Base-by-base conservation (phyloP, 2,329 filamentous ascomycete species). In the Didymella arachidicola region DNA sequence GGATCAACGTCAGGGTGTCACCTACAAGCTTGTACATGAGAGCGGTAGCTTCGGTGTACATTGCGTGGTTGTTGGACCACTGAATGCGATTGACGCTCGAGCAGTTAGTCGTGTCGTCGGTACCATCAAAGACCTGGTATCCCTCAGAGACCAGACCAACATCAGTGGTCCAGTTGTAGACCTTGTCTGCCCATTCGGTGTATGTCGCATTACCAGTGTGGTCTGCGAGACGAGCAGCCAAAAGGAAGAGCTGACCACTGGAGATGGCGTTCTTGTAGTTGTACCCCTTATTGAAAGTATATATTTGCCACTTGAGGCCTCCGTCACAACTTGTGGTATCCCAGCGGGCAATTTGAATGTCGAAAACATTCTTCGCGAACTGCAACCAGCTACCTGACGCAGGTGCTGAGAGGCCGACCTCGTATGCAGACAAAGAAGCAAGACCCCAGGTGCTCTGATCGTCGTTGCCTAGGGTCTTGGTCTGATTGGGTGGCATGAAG, bases 191-290 rank as follows among this genome's bases (percentile, higher is more conserved):
- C 89, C 89, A 91, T 6, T 88, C 82, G 16, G 61, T 45, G 47
- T 76, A 76, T 1, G 72, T 75, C 3, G 81, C 72, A 68, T 90
- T 88, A 7, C 85, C 85, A 0, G 88, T 90, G 48, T 85, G 85
- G 38, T 87, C 84, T 4, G 88, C 89, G 14, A 94, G 81, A 10
- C 91, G 87, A 0, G 91, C 89, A 3, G 89, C 87, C 26, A 96
- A 82, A 72, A 93, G 88, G 77, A 96, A 93, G 74, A 96, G 87
- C 12, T 87, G 87, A 30, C 89, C 90, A 72, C 93, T 94, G 57
- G 87, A 87, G 63, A 91, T 82, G 11, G 85, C 83, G 77, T 93
- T 92, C 77, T 92, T 94, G 82, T 95, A 94, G 66, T 86, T 82
- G 71, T 92, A 87, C 12, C 91, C 91, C 59, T 86, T 87, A 71